Base-by-base conservation (phyloP, 352 stramenopile species). In the Phytophthora citricola region DNA sequence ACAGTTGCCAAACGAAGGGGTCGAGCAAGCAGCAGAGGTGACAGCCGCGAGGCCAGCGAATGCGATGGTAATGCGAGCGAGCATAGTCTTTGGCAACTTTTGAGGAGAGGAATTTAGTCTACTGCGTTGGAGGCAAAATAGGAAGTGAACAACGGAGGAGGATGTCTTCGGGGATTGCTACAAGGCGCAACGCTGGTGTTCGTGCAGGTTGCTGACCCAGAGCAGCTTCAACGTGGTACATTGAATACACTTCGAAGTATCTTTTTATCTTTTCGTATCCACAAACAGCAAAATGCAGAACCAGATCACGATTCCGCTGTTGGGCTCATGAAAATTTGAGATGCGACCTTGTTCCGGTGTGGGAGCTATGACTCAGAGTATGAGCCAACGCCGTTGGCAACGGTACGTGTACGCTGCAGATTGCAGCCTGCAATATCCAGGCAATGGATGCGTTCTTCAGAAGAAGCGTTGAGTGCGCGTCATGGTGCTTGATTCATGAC, bases 41-140 rank as follows among this genome's bases (percentile, higher is more conserved):
- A 58, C 34, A 31, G 52, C 46, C 3, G 31, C 29, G 14, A 69
- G 29, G 26, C 50, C 50, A 29, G 53, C 36, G 22, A 69, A 48
- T 2, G 53, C 53, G 52, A 69, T 22, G 50, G 17, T 61, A 62
- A 67, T 62, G 50, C 50, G 59, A 56, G 50, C 43, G 43, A 71
- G 26, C 63, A 71, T 71, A 66, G 56, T 66, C 34, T 61, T 41
- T 48, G 31, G 15, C 17, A 64, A 56, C 48, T 52, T 27, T 36
- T 58, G 45, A 29, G 34, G 26, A 29, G 50, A 57, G 38, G 47
- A 49, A 49, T 7, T 66, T 49, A 39, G 34, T 58, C 15, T 54
- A 15, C 26, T 66, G 63, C 41, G 48, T 39, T 5, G 41, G 32
- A 55, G 48, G 56, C 32, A 58, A 66, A 58, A 58, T 15, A 54